Evolutionary conservation across 345 rosid species (phyloP).

Genomic region (Nasturtium officinale): DNA sequence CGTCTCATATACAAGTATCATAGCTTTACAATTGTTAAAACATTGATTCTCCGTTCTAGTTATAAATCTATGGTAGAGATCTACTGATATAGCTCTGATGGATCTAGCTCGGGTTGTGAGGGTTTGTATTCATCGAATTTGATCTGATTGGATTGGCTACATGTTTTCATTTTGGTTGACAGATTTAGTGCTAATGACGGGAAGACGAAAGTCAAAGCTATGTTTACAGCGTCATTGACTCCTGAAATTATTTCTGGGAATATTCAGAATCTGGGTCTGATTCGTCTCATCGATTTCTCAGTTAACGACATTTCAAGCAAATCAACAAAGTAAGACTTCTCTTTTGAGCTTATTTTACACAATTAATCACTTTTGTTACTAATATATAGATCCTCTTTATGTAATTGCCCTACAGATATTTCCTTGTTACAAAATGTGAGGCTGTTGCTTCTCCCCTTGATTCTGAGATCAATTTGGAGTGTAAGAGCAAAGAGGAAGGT

Average conservation of each 20-base stretch:
- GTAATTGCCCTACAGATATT: slow-evolving; percentile 49
- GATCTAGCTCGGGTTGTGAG: not conserved
- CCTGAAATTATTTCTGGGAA: slow-evolving; percentile 67
- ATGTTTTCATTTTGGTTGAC: slow-evolving; percentile 4
- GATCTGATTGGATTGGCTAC: not conserved
- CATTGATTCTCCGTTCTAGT: no score
- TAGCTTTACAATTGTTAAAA: not conserved
- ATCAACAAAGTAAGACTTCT: slow-evolving; percentile 60
- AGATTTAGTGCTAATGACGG: slow-evolving; percentile 91
- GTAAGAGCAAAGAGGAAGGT: slow-evolving; percentile 41
- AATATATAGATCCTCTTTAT: slow-evolving; percentile 12
- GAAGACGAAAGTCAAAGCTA: slow-evolving; percentile 61
- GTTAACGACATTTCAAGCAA: slow-evolving; percentile 88
- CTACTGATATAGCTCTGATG: slow-evolving; percentile 5
- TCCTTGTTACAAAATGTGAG: slow-evolving; percentile 78
- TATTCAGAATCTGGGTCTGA: slow-evolving; percentile 72
- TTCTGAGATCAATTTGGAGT: slow-evolving; percentile 53
- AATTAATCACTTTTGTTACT: not conserved
- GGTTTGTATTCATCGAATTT: not conserved
- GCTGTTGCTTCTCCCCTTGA: slow-evolving; percentile 71
- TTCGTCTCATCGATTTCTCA: slow-evolving; percentile 68
- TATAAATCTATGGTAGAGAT: not conserved
- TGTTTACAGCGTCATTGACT: slow-evolving; percentile 62
- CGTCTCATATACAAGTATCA: not conserved
- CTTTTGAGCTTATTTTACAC: not conserved